Conservation (phyloP, 2,329 filamentous ascomycete genomes). For the Cercospora brassicicola region DNA sequence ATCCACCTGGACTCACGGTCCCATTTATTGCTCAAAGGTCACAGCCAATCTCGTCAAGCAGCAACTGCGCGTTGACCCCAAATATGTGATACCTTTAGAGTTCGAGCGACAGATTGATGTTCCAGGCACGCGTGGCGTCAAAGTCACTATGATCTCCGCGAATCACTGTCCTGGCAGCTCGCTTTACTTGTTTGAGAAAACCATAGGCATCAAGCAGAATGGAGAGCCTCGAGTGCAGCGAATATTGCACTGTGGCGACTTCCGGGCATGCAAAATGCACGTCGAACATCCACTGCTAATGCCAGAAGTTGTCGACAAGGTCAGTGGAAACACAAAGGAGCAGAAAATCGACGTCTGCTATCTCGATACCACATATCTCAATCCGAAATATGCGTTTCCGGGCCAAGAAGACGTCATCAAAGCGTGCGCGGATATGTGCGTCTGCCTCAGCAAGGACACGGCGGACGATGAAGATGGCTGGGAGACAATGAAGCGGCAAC, state of each 20-base stretch:
- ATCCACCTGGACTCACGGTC: conserved; percentile 84
- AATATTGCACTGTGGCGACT: conserved; percentile 93
- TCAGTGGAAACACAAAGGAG: conserved; percentile 69
- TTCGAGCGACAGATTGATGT: conserved; percentile 80
- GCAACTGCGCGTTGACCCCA: conserved; percentile 80
- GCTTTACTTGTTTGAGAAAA: conserved; percentile 87
- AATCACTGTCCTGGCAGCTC: conserved; percentile 97
- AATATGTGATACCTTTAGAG: conserved; percentile 80
- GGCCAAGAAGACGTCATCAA: conserved; percentile 82
- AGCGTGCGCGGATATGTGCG: conserved; percentile 84
- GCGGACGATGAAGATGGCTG: conserved; percentile 58
- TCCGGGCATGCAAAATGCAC: conserved; percentile 84
- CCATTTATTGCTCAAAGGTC: conserved; percentile 93
- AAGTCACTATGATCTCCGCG: conserved; percentile 90
- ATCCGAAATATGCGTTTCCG: conserved; percentile 92
- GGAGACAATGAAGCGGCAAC: conserved; percentile 57
- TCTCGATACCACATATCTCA: conserved; percentile 94
- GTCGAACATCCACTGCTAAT: conserved; percentile 77
- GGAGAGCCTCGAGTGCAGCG: conserved; percentile 63
- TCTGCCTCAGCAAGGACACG: conserved; percentile 68
- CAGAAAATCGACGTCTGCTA: conserved; percentile 96
- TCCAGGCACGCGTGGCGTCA: conserved; percentile 76
- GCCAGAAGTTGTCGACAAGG: conserved; percentile 69
- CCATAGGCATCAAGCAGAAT: conserved; percentile 59
- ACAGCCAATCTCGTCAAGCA: conserved; percentile 86